A percentile compares a stretch with the other conserved stretches of the same genome.
Conservation (phyloP, 257 asterid species). For the Leptodermis oblonga region DNA sequence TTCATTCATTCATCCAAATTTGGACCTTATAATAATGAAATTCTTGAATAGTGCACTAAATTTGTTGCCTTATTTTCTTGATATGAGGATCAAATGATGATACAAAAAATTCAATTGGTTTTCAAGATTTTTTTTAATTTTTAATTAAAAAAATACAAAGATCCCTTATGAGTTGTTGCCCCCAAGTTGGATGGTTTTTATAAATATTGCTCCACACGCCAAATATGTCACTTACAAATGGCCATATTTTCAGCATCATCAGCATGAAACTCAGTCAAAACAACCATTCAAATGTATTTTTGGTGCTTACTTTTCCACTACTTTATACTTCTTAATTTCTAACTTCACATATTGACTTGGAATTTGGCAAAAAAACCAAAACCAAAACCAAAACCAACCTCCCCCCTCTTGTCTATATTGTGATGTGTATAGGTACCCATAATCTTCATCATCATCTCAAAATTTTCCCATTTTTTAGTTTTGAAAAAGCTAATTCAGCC, state of each 20-base stretch:
- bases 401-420: neutral
- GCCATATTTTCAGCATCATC: too few species aligned
- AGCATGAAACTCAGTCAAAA: slow-evolving; percentile 34
- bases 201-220: slow-evolving; percentile 12
- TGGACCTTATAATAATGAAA: neutral
- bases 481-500: too few species aligned
- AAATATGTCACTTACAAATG: slow-evolving; percentile 8
- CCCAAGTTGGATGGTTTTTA: neutral
- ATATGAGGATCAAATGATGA: too few species aligned
- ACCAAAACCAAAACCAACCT: neutral
- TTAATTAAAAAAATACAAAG: neutral
- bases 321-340: neutral
- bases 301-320: slow-evolving; percentile 24
- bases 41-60: neutral
- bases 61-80: too few species aligned
- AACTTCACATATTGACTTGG: slow-evolving; percentile 7
- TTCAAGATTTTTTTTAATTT: neutral
- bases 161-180: neutral
- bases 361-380: neutral
- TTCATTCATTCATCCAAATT: neutral
- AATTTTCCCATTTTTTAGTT: too few species aligned
- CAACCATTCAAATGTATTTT: slow-evolving; percentile 13
- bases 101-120: too few species aligned
- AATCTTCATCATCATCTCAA: slow-evolving; percentile 22
- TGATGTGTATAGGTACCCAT: neutral